These are phyloP conservation scores for Syzygium aromaticum DNA, from an alignment of 345 rosid genomes.

Conservation along the genomic window DNA sequence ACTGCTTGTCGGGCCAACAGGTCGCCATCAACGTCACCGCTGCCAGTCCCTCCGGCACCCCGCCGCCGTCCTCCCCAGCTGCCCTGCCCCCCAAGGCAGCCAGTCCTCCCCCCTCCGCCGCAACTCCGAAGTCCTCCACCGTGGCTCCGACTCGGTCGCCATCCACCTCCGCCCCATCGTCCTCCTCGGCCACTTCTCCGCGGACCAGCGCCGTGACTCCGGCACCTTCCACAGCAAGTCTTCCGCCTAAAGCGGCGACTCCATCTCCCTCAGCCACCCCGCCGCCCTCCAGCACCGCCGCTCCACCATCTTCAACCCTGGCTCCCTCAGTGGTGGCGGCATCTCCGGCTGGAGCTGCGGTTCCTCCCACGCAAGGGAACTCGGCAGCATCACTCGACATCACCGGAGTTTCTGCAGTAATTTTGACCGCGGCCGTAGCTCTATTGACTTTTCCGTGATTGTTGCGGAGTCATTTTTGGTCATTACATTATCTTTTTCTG, in stretches of 20 bases:
- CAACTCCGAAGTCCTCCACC: not conserved
- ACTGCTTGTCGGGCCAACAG: slow-evolving; percentile 39
- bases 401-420: not conserved
- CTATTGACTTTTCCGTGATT: not conserved
- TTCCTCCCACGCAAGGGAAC: not conserved
- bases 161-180: not conserved
- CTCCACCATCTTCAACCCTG: not conserved
- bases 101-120: not conserved
- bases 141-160: not conserved
- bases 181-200: not conserved
- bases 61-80: not conserved
- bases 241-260: not conserved
- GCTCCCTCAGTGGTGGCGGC: not conserved
- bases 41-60: not conserved
- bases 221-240: not conserved
- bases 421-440: not conserved
- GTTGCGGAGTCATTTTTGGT: not conserved
- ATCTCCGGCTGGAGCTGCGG: not conserved
- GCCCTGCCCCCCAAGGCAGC: not conserved
- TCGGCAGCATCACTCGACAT: not conserved
- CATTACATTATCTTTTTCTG: not conserved
- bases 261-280: not conserved
- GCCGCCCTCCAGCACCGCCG: not conserved
- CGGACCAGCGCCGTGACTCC: not conserved
- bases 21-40: slow-evolving; percentile 26